Base-by-base conservation (phyloP, 1,284 basidiomycete species). In the Caloboletus inedulis region DNA sequence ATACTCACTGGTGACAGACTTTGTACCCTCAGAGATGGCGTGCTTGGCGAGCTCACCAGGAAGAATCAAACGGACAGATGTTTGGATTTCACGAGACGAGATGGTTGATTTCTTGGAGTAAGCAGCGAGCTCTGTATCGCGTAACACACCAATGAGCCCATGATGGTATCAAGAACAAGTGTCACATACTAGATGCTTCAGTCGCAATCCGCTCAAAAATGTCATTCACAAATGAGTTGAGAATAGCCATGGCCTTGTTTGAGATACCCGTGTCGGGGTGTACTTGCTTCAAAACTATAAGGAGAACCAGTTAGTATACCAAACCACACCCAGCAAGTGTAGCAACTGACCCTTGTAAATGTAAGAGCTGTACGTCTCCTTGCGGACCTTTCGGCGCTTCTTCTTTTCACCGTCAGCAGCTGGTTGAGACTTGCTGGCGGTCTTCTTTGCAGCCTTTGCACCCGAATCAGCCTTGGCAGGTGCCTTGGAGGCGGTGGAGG, bases 311-410 rank as follows among this genome's bases (percentile, higher is more conserved):
- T 61, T 3, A 56, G 13, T 5, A 8, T 23, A 23, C 18, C 27
- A 16, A 19, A 21, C 73, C 52, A 77, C 74, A 59, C 68, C 73
- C 9, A 27, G 3, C 7, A 25, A 23, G 10, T 1, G 1, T 18
- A 2, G 0, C 0, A 4, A 53, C 61, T 34, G 3, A 88, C 89
- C 88, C 73, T 94, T 94, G 83, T 94, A 94, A 72, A 95, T 94
- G 78, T 95, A 95, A 5, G 92, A 93, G 49, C 89, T 89, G 79
- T 94, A 94, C 16, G 91, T 93, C 77, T 94, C 91, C 82, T 89
- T 91, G 72, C 89, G 79, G 56, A 85, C 73, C 79, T 93, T 94
- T 78, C 88, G 89, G 74, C 89, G 80, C 78, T 88, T 87, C 85
- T 93, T 93, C 86, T 94, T 93, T 69, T 90, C 85, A 52, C 81